Base-by-base conservation (phyloP, 2,329 filamentous ascomycete genomes). In the Exophiala calicioides region DNA sequence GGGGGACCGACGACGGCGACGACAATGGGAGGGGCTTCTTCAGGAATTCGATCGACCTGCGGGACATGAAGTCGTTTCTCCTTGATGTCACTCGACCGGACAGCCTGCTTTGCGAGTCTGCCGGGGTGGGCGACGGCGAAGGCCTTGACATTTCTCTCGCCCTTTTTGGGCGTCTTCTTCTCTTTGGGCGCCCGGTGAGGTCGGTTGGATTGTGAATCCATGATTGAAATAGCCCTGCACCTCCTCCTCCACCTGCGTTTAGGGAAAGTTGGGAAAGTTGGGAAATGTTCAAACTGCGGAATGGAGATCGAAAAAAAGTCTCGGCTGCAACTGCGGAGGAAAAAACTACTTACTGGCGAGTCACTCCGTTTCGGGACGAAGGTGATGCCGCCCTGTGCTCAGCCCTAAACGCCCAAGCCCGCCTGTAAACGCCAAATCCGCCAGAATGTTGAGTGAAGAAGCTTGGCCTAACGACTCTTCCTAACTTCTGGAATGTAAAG, bases 51-150 rank as follows among this genome's bases (percentile, higher is more conserved):
- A 75, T 98, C 93, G 72, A 97, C 87, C 66, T 95, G 86, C 33
- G 93, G 93, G 13, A 98, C 93, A 77, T 98, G 94, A 29, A 97
- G 78, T 50, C 91, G 82, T 71, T 94, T 96, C 71, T 98, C 94
- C 78, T 89, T 53, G 67, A 78, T 75, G 71, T 78, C 77, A 58
- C 77, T 73, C 33, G 76, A 76, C 58, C 77, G 70, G 33, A 74
- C 73, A 29, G 75, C 75, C 57, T 87, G 81, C 66, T 84, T 86
- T 50, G 85, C 82, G 59, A 91, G 78, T 63, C 85, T 86, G 54
- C 90, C 90, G 1, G 90, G 89, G 52, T 86, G 85, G 31, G 88
- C 78, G 66, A 86, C 88, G 44, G 88, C 85, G 68, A 95, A 96
- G 10, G 90, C 90, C 71, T 95, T 96, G 88, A 65, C 95, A 95